Percentiles rank a stretch among this genome's conserved stretches.
phyloP scores from a whole-genome alignment of 208 protist species.

The Zelonia costaricensis region DNA sequence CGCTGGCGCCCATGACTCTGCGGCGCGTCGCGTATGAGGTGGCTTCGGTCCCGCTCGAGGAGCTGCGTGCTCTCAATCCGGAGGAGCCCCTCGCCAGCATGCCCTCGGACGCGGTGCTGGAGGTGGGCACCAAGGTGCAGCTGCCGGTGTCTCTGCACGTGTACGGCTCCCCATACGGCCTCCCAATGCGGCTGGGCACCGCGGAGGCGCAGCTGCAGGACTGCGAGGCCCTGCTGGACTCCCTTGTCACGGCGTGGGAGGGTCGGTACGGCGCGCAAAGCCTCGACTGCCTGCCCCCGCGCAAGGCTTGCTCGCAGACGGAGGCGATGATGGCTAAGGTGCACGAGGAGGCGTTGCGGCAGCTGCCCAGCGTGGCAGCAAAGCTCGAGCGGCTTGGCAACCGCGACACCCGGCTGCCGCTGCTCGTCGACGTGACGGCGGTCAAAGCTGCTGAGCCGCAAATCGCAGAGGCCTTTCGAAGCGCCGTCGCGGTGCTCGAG shows the following conservation, averaged over 20 bases:
- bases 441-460: slow-evolving; percentile 31
- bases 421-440: slow-evolving; percentile 59
- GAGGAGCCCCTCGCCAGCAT: slow-evolving; percentile 28
- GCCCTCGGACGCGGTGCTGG: slow-evolving; percentile 28
- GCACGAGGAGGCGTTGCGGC: slow-evolving; percentile 48
- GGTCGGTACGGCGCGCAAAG: slow-evolving; percentile 10
- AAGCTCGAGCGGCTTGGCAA: slow-evolving; percentile 30
- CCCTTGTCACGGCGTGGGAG: slow-evolving; percentile 24
- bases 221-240: slow-evolving; percentile 39
- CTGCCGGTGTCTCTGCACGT: slow-evolving; percentile 34
- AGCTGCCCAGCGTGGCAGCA: slow-evolving; percentile 40
- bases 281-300: slow-evolving; percentile 35
- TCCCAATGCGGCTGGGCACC: slow-evolving; percentile 41
- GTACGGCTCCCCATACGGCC: slow-evolving; percentile 30
- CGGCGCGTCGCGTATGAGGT: slow-evolving; percentile 33
- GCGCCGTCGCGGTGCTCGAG: slow-evolving; percentile 18
- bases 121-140: slow-evolving; percentile 45
- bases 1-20: slow-evolving; percentile 23
- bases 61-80: slow-evolving; percentile 65
- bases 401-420: slow-evolving; percentile 39
- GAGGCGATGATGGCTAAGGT: slow-evolving; percentile 50
- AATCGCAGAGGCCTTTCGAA: slow-evolving; percentile 34
- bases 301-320: slow-evolving; percentile 50
- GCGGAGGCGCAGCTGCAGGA: slow-evolving; percentile 46
- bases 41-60: slow-evolving; percentile 31